These are phyloP conservation scores for Jatropha curcas DNA, from an alignment of 345 rosid species.

Conservation along the genomic window DNA sequence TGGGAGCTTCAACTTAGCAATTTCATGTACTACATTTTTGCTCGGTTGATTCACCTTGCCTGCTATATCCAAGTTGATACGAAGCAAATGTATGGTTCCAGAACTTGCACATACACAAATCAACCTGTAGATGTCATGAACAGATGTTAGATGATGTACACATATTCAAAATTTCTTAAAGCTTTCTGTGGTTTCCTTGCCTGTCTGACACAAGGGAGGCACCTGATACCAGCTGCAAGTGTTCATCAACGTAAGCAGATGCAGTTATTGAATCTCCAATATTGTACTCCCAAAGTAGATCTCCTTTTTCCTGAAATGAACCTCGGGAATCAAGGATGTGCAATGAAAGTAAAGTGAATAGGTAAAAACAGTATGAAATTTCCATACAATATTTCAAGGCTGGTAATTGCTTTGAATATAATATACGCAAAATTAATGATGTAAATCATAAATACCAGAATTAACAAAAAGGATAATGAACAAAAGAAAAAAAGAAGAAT, in stretches of 20 bases:
- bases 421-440: not conserved
- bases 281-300: slow-evolving; percentile 62
- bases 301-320: slow-evolving; percentile 62
- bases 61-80: slow-evolving; percentile 31
- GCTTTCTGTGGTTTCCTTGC: slow-evolving; percentile 29
- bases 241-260: slow-evolving; percentile 86
- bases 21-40: slow-evolving; percentile 47
- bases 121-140: slow-evolving; percentile 49
- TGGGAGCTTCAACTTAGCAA: slow-evolving; percentile 49
- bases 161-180: not conserved
- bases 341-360: not conserved
- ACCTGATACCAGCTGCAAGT: slow-evolving; percentile 49
- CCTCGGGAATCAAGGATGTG: not conserved
- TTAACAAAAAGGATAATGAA: not conserved
- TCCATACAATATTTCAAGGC: not conserved
- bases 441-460: not conserved
- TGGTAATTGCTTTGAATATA: not conserved
- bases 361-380: not conserved
- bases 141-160: not conserved
- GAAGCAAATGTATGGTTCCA: slow-evolving; percentile 60
- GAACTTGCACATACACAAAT: slow-evolving; percentile 69
- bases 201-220: slow-evolving; percentile 49
- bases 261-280: slow-evolving; percentile 78
- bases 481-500: not conserved
- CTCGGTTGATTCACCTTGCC: slow-evolving; percentile 27